A percentile compares a stretch with the other conserved stretches of the same genome.
phyloP scores from a whole-genome alignment of 768 basidiomycete genomes.

The Cyclocybe cylindracea region DNA sequence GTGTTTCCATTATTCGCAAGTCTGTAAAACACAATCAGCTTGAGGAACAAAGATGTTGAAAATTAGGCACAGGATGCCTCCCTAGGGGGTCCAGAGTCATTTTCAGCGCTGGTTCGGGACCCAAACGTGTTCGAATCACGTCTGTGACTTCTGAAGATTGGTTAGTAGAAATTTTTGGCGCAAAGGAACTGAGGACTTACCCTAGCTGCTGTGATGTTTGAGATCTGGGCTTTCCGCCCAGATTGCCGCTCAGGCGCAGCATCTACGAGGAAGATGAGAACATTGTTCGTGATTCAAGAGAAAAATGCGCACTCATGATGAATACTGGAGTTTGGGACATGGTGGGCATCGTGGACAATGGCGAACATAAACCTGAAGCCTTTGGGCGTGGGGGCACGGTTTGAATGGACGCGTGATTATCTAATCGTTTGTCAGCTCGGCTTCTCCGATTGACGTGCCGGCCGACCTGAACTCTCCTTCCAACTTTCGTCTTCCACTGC shows the following conservation, averaged over 20 bases:
- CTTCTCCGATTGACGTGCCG: no score
- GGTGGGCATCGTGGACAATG: no score
- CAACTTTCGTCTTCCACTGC: no score
- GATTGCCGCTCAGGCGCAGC: slow-evolving; percentile 92
- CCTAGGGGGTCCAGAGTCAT: slow-evolving; percentile 99
- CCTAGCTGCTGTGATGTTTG: slow-evolving; percentile 97
- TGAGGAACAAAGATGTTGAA: background rate
- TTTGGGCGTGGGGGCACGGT: no score
- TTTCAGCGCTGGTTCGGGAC: slow-evolving; percentile 98
- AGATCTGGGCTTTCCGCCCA: slow-evolving; percentile 93
- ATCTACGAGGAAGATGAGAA: slow-evolving; percentile 48
- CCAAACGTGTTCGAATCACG: slow-evolving; percentile 96
- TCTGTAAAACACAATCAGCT: no score
- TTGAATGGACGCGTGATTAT: no score
- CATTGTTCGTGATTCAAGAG: slow-evolving; percentile 4
- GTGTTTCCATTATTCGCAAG: no score
- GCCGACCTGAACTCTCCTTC: no score
- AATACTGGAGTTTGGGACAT: slow-evolving; percentile 79
- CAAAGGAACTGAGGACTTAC: slow-evolving; percentile 40
- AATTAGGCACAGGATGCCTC: slow-evolving; percentile 85
- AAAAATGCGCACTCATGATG: slow-evolving; percentile 65
- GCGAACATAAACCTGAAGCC: no score
- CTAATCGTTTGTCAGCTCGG: no score
- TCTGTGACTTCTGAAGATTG: slow-evolving; percentile 81
- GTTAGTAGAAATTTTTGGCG: background rate